These are phyloP conservation scores for Venturiaceae sp. DNA, from an alignment of 2,329 filamentous ascomycete genomes.

Conservation along the genomic window DNA sequence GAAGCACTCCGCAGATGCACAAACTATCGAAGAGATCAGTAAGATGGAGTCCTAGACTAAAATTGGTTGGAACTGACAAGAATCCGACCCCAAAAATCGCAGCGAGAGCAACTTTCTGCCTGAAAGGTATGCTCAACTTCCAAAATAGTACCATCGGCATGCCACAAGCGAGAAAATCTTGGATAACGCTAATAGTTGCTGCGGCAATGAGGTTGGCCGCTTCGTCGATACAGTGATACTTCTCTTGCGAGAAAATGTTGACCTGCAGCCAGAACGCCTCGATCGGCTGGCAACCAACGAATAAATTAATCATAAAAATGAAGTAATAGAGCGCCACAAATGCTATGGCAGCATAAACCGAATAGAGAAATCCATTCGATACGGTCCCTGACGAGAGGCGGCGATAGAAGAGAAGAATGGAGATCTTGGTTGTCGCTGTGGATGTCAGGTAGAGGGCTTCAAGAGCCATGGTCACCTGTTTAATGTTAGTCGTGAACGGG, in stretches of 20 bases:
- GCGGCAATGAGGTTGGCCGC: slow-evolving; percentile 10
- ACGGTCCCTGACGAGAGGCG: slow-evolving; percentile 9
- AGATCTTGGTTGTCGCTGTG: slow-evolving; percentile 13
- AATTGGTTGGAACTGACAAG: slow-evolving; percentile 19
- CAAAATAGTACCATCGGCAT: slow-evolving; percentile 12
- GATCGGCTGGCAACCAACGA: slow-evolving; percentile 12
- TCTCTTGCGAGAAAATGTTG: slow-evolving; percentile 8
- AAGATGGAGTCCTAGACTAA: slow-evolving; percentile 21
- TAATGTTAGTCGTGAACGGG: not conserved
- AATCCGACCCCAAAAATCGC: slow-evolving; percentile 34
- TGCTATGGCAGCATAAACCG: slow-evolving; percentile 2
- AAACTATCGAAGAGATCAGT: slow-evolving; percentile 14
- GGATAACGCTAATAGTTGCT: slow-evolving; percentile 11
- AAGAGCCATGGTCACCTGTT: slow-evolving; percentile 11
- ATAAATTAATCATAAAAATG: slow-evolving; percentile 10
- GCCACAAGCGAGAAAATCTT: slow-evolving; percentile 14
- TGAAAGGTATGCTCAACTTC: slow-evolving; percentile 11
- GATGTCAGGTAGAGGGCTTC: slow-evolving; percentile 14
- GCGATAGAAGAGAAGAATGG: slow-evolving; percentile 14
- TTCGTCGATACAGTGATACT: slow-evolving; percentile 12
- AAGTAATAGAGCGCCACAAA: slow-evolving; percentile 11
- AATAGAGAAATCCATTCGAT: not conserved
- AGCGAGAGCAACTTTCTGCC: slow-evolving; percentile 16
- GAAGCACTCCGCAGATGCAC: slow-evolving; percentile 24
- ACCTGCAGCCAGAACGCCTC: slow-evolving; percentile 14